phyloP scores from a whole-genome alignment of 176 grass and related monocot species.

The Triticum urartu region DNA sequence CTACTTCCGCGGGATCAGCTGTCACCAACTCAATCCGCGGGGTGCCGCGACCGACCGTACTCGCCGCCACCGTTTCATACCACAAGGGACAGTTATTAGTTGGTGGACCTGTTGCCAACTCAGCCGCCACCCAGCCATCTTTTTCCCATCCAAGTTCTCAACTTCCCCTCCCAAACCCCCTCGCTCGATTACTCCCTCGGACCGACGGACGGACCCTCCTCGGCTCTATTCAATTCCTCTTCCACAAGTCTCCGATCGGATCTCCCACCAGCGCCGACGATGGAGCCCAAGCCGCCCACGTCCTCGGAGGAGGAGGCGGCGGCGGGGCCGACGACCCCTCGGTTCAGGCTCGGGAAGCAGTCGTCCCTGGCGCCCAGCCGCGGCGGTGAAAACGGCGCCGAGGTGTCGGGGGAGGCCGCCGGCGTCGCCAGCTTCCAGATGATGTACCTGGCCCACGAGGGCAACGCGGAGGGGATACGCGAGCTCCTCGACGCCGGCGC shows the following conservation, averaged over 20 bases:
- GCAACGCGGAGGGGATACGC: conserved; percentile 63
- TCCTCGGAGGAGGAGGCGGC: not conserved
- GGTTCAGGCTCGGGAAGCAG: conserved; percentile 72
- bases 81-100: not conserved
- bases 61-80: not conserved
- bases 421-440: conserved; percentile 56
- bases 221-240: conserved; percentile 30
- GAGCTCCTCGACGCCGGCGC: conserved; percentile 64
- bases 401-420: conserved; percentile 1
- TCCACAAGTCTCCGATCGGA: conserved; percentile 13
- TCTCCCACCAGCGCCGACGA: conserved; percentile 18
- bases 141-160: not conserved
- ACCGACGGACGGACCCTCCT: not conserved
- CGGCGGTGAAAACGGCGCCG: not conserved
- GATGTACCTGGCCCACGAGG: conserved; percentile 88
- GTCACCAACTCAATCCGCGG: not conserved
- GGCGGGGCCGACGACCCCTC: conserved; percentile 13
- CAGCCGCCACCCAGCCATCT: conserved; percentile 17
- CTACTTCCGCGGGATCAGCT: not conserved
- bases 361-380: conserved; percentile 78
- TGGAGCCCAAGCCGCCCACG: conserved; percentile 44
- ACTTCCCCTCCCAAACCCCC: conserved; percentile 26
- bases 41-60: not conserved
- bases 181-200: not conserved
- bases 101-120: conserved; percentile 26